Base-by-base conservation (phyloP, 805 yeast genomes). In the Candida maesae region DNA sequence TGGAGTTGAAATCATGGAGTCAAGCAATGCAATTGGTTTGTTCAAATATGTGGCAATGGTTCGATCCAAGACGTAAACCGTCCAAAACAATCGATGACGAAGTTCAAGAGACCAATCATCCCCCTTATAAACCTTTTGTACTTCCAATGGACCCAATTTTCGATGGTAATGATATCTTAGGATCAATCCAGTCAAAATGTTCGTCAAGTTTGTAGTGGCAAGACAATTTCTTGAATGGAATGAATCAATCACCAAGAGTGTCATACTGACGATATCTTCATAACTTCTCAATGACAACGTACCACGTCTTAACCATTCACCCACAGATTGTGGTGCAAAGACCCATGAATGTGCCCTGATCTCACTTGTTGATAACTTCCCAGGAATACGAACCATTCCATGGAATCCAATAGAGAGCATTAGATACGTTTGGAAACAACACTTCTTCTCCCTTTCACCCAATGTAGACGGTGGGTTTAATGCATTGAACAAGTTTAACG, bases 181-280 rank as follows among this genome's bases (percentile, higher is more conserved):
- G 1, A 72, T 63, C 23, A 73, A 44, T 38, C 81, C 60, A 47
- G 71, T 64, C 24, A 73, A 59, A n/a, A 74, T 50, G 5, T 79
- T 76, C 32, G 73, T 70, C 24, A 75, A 60, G 27, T 75, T 72
- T 73, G 80, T 74, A 1, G 80, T 67, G 14, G 76, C 68, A 10
- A 71, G 65, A n/a, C 79, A 79, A 35, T 70, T 63, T 13, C 75
- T 72, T 44, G 73, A 76, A 50, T 74, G 74, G 46, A 73, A 75
- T 0, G 79, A 74, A 48, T 73, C 75, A 27, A 75, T 66, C 13
- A 78, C 76, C n/a, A 76, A 51, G 8, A 77, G 51, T 10, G 72
- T 49, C 26, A 74, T 47, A 38, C 73, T 63, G 39, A 64, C 66
- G 4, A 74, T 64, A 12, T 74, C 70, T 26, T 67, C 71, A 12